A percentile compares a stretch with the other conserved stretches of the same genome.
phyloP scores from a whole-genome alignment of 169 alveolate genomes.

The Sarcocystis neurona region DNA sequence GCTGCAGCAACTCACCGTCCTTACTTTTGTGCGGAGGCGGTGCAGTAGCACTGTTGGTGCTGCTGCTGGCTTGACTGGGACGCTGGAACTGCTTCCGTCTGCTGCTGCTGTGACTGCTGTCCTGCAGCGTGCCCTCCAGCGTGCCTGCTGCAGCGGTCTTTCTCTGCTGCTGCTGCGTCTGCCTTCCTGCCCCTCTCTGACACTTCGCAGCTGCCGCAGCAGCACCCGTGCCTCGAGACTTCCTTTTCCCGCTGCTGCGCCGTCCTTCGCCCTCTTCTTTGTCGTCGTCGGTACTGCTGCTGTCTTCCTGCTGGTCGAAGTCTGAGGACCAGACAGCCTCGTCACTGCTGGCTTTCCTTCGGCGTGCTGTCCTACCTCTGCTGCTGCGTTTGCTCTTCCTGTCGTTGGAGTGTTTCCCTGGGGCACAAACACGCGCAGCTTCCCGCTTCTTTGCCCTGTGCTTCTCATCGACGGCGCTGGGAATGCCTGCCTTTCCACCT shows the following conservation, averaged over 20 bases:
- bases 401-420: too few relatives aligned
- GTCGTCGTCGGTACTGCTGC: background rate
- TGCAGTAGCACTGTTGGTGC: too few relatives aligned
- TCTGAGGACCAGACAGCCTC: background rate
- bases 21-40: too few relatives aligned
- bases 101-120: too few relatives aligned
- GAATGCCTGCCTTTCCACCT: too few relatives aligned
- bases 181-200: background rate
- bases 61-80: too few relatives aligned
- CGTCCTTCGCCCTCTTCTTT: background rate
- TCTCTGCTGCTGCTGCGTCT: background rate
- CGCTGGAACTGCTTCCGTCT: too few relatives aligned
- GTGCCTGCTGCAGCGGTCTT: background rate
- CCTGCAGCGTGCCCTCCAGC: background rate
- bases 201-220: too few relatives aligned
- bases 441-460: too few relatives aligned
- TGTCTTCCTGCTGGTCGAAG: background rate
- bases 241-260: background rate
- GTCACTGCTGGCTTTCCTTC: slow-evolving; percentile 7
- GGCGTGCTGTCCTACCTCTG: background rate
- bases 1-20: background rate
- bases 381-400: background rate
- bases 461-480: too few relatives aligned
- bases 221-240: background rate
- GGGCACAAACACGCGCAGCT: too few relatives aligned